phyloP scores from a whole-genome alignment of 495 filamentous ascomycete species.

The Evansstolkia leycettana region DNA sequence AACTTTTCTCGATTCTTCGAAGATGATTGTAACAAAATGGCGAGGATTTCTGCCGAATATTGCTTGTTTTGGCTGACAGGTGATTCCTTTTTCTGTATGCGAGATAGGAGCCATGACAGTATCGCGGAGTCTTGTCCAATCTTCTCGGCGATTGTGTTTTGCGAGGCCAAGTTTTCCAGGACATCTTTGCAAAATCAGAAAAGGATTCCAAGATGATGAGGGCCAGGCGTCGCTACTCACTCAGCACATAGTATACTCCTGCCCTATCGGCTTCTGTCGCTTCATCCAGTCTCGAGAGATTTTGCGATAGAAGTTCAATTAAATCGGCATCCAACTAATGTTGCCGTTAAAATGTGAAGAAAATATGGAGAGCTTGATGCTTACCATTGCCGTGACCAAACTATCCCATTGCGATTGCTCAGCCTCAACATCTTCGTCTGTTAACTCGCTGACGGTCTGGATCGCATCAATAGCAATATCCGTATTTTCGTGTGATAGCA shows the following conservation, averaged over 20 bases:
- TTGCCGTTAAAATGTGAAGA: conserved; percentile 10
- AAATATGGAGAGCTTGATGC: not conserved
- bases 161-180: conserved; percentile 75
- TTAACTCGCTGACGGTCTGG: conserved; percentile 85
- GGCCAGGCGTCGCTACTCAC: conserved; percentile 18
- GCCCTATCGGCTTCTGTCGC: conserved; percentile 60
- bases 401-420: conserved; percentile 72
- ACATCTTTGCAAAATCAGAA: conserved; percentile 31
- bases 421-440: conserved; percentile 85
- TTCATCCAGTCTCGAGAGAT: conserved; percentile 78
- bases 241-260: conserved; percentile 77
- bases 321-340: conserved; percentile 61
- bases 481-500: conserved; percentile 91
- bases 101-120: conserved; percentile 62
- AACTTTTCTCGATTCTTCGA: conserved; percentile 49
- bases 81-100: conserved; percentile 52
- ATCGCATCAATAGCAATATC: conserved; percentile 91
- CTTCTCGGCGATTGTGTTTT: conserved; percentile 49
- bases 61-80: conserved; percentile 80
- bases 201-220: not conserved
- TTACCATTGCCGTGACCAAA: conserved; percentile 67
- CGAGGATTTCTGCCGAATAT: conserved; percentile 83
- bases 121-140: conserved; percentile 56
- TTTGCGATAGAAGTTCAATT: conserved; percentile 68
- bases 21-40: conserved; percentile 71